Conservation (phyloP, 2,329 filamentous ascomycete genomes). For the Escovopsis sp. region DNA sequence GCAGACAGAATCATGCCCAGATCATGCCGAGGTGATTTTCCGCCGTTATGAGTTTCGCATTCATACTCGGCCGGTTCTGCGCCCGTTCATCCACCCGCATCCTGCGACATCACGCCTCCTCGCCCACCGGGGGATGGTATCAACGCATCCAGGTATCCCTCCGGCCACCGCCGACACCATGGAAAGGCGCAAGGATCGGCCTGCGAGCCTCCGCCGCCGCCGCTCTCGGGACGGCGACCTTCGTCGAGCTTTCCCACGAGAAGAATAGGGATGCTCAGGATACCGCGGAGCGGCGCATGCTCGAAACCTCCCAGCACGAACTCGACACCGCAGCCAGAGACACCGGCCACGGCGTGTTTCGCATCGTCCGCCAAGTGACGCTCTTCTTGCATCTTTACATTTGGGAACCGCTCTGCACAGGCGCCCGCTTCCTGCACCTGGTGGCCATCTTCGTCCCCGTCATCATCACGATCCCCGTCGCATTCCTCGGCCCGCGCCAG, state of each 20-base stretch:
- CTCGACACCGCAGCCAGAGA: slow-evolving; percentile 54
- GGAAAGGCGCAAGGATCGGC: slow-evolving; percentile 14
- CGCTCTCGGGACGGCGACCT: slow-evolving; percentile 38
- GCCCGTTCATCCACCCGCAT: slow-evolving; percentile 21
- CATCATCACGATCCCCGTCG: slow-evolving; percentile 59
- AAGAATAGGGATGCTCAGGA: slow-evolving; percentile 34
- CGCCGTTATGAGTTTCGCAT: slow-evolving; percentile 31
- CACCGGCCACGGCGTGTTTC: slow-evolving; percentile 43
- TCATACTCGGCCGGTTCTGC: slow-evolving; percentile 29
- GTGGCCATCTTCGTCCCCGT: slow-evolving; percentile 85
- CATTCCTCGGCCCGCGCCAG: slow-evolving; percentile 61
- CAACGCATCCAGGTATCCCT: too few species aligned
- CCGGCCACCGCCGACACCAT: slow-evolving; percentile 13
- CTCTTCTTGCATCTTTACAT: slow-evolving; percentile 57
- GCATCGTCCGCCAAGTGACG: slow-evolving; percentile 43
- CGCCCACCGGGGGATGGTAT: slow-evolving; percentile 6
- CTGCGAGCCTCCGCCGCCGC: slow-evolving; percentile 26
- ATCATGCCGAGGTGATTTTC: slow-evolving; percentile 6
- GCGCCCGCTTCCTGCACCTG: slow-evolving; percentile 74
- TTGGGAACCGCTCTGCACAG: slow-evolving; percentile 79
- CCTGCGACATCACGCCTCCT: slow-evolving; percentile 10
- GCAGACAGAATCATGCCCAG: neutral
- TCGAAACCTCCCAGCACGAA: slow-evolving; percentile 66
- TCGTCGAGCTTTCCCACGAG: slow-evolving; percentile 42
- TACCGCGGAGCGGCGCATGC: slow-evolving; percentile 76